Evolutionary conservation across 176 grass and related monocot genomes (phyloP).

Genomic region (Carex myosuroides): DNA sequence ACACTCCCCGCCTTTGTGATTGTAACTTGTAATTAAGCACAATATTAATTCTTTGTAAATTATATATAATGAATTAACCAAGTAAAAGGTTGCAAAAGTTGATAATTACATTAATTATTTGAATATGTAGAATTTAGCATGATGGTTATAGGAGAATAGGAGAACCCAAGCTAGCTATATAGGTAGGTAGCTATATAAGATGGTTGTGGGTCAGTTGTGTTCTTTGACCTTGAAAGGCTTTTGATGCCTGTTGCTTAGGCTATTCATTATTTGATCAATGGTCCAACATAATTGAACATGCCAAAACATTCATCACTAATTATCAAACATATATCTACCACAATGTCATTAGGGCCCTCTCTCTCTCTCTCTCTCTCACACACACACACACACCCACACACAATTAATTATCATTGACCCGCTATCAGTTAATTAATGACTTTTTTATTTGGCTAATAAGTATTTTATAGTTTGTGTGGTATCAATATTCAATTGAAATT

Average conservation of each 20-base stretch:
- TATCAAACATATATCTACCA: not conserved
- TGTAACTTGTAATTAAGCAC: too few species aligned
- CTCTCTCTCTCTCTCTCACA: not conserved
- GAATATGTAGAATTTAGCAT: not conserved
- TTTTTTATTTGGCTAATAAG: too few species aligned
- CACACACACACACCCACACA: too few species aligned
- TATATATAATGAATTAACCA: too few species aligned
- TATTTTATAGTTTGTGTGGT: too few species aligned
- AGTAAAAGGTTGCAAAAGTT: too few species aligned
- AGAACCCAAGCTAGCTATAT: not conserved
- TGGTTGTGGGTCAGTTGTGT: slow-evolving; percentile 17
- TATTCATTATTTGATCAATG: slow-evolving; percentile 19
- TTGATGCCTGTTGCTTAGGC: slow-evolving; percentile 7
- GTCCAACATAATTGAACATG: slow-evolving; percentile 27
- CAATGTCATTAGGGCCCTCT: slow-evolving; percentile 14
- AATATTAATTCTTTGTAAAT: too few species aligned
- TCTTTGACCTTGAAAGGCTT: slow-evolving; percentile 14
- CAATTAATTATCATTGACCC: too few species aligned
- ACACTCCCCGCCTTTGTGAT: not conserved
- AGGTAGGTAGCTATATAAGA: too few species aligned
- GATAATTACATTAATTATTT: not conserved
- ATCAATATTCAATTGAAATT: too few species aligned
- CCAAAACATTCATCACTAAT: slow-evolving; percentile 15
- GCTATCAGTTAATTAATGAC: too few species aligned
- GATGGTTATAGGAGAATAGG: not conserved